These are phyloP conservation scores for Pseudogymnoascus sp. DNA, from an alignment of 2,329 filamentous ascomycete species.

Conservation along the genomic window DNA sequence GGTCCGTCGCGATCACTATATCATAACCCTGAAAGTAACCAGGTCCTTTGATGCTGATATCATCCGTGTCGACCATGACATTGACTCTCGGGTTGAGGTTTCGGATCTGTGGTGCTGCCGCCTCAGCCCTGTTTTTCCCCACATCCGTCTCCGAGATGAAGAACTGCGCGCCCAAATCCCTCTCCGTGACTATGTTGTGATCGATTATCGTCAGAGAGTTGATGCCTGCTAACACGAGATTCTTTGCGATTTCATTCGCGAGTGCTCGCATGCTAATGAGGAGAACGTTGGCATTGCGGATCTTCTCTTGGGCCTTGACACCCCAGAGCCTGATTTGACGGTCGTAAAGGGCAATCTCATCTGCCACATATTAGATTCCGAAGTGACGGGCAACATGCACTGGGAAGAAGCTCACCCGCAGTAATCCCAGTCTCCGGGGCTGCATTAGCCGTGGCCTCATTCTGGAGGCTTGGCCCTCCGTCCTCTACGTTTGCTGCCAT, in stretches of 20 bases:
- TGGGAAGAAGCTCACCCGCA: constrained; percentile 28
- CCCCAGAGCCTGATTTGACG: constrained; percentile 97
- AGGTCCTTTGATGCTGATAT: constrained; percentile 59
- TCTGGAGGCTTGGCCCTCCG: constrained; percentile 14
- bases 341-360: constrained; percentile 96
- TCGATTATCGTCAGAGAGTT: constrained; percentile 85
- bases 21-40: constrained; percentile 75
- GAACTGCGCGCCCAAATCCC: constrained; percentile 77
- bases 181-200: constrained; percentile 63
- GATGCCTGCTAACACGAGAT: constrained; percentile 88
- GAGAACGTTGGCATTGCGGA: constrained; percentile 82
- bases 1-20: constrained; percentile 82
- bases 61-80: constrained; percentile 60
- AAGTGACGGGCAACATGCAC: neutral
- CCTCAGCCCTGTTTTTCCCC: constrained; percentile 77
- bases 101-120: constrained; percentile 67
- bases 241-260: constrained; percentile 93
- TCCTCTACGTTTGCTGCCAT: constrained; percentile 7
- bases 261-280: constrained; percentile 82
- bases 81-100: constrained; percentile 85
- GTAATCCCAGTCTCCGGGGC: constrained; percentile 25
- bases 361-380: constrained; percentile 36
- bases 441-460: neutral
- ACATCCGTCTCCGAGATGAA: constrained; percentile 64
- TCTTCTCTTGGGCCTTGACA: constrained; percentile 86